Evolutionary conservation across 2,329 filamentous ascomycete genomes (phyloP), one percentile per base, ranked within the genome.

Genomic region (Dothidotthia symphoricarpi): DNA sequence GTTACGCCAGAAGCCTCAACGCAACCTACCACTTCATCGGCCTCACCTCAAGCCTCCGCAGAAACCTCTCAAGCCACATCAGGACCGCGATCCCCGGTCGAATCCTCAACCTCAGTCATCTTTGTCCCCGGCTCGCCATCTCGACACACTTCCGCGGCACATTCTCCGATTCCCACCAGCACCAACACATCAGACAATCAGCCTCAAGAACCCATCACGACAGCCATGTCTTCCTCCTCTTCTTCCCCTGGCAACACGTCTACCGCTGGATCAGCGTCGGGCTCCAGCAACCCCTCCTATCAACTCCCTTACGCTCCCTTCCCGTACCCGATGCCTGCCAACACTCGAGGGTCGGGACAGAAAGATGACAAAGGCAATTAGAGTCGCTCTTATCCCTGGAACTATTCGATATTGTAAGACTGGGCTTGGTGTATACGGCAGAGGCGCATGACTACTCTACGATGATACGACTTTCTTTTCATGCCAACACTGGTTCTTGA

Each of bases 231-330:
- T 51, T 65, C 63, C 14, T 46, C 60, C 19, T 47, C 51, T 17
- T 64, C 63, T 19, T 59, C 61, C 11, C 55, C 61, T 13, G 49
- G 51, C 15, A 59, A 45, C 42, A 66, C 62, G 9, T 58, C 51
- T n/a, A 64, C 60, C 3, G 48, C 56, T 8, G 59, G 57, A 8
- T 44, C 58, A 14, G 57, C 44, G 4, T 57, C 61, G 4, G 57
- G 57, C 22, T 54, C 59, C 16, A 47, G 41, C 25, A 53, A 57
- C 12, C 58, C 58, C 10, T 38, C 45, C 6, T 63, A 61, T 24
- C 56, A 64, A 34, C 59, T 66, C 5, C 63, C 62, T 0, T 66
- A 66, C 36, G 62, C 63, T 6, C 63, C 63, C 1, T 66, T 66
- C 33, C 63, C 63, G 11, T 66, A 64, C 42, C 62, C 59, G 1